Conservation (phyloP, 345 rosid genomes). For the Eucalyptus curtisii region DNA sequence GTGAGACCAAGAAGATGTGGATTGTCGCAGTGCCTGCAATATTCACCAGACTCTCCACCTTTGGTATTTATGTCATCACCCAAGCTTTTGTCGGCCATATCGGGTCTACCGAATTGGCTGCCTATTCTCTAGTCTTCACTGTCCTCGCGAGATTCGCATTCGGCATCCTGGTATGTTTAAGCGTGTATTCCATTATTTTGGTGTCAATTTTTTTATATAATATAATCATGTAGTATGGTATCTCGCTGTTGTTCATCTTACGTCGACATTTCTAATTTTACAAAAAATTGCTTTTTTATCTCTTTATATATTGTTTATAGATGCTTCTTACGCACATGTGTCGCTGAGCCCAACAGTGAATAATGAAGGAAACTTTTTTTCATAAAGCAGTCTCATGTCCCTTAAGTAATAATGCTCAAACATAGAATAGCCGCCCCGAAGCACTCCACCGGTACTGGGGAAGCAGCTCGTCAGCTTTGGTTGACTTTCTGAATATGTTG, state of each 20-base stretch:
- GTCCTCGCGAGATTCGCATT: slow-evolving; percentile 47
- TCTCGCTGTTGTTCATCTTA: not conserved
- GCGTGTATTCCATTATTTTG: not conserved
- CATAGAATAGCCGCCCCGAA: not conserved
- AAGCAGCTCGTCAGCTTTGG: not conserved
- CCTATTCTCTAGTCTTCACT: slow-evolving; percentile 54
- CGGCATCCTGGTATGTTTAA: slow-evolving; percentile 44
- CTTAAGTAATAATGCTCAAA: not conserved
- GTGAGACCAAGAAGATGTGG: slow-evolving; percentile 59
- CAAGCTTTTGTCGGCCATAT: slow-evolving; percentile 72
- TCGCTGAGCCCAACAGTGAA: not conserved
- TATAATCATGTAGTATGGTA: not conserved
- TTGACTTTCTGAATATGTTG: not conserved
- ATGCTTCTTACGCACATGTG: not conserved
- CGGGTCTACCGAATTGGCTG: slow-evolving; percentile 58
- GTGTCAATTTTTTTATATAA: not conserved
- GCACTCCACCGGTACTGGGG: not conserved
- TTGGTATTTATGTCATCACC: slow-evolving; percentile 36
- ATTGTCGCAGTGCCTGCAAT: slow-evolving; percentile 70
- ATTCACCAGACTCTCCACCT: slow-evolving; percentile 57
- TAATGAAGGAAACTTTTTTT: not conserved
- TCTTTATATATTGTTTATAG: not conserved
- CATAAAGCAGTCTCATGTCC: not conserved
- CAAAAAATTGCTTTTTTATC: not conserved
- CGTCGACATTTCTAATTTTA: not conserved